These are phyloP conservation scores for Fusarium odoratissimum DNA, from an alignment of 2,329 filamentous ascomycete species.

Conservation along the genomic window DNA sequence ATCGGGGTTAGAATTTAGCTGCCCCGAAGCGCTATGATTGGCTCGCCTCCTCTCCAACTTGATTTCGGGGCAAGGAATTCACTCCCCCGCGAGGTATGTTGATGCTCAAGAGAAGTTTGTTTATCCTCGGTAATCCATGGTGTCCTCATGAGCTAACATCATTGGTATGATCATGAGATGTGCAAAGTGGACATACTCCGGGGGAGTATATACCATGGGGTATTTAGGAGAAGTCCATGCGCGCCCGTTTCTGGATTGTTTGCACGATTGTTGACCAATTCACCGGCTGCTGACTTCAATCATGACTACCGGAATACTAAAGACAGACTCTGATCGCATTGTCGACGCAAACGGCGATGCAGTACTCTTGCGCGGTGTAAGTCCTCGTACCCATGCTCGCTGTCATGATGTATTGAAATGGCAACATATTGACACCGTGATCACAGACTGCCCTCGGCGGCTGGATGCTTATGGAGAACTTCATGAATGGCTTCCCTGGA, in stretches of 20 bases:
- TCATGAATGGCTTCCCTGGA: constrained; percentile 70
- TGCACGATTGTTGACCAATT: neutral
- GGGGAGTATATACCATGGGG: neutral
- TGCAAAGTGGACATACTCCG: rapidly evolving
- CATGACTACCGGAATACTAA: constrained; percentile 40
- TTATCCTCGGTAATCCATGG: neutral
- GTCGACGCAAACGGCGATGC: constrained; percentile 57
- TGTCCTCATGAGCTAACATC: neutral
- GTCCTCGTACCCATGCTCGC: neutral
- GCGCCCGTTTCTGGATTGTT: neutral
- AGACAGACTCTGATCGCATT: constrained; percentile 48
- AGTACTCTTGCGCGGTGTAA: constrained; percentile 55
- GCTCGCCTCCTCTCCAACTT: rapidly evolving
- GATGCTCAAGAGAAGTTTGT: rapidly evolving
- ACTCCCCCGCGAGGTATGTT: neutral
- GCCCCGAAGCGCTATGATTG: neutral
- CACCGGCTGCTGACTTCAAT: neutral
- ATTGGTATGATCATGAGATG: constrained; percentile 3
- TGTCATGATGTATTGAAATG: rapidly evolving
- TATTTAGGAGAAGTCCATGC: constrained; percentile 1
- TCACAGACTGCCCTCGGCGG: constrained; percentile 44
- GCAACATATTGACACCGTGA: neutral
- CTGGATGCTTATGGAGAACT: constrained; percentile 65
- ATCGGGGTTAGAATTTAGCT: neutral
- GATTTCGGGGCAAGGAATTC: neutral